These are phyloP conservation scores for Nitzschia putrida DNA, from an alignment of 108 stramenopile genomes.

Conservation along the genomic window DNA sequence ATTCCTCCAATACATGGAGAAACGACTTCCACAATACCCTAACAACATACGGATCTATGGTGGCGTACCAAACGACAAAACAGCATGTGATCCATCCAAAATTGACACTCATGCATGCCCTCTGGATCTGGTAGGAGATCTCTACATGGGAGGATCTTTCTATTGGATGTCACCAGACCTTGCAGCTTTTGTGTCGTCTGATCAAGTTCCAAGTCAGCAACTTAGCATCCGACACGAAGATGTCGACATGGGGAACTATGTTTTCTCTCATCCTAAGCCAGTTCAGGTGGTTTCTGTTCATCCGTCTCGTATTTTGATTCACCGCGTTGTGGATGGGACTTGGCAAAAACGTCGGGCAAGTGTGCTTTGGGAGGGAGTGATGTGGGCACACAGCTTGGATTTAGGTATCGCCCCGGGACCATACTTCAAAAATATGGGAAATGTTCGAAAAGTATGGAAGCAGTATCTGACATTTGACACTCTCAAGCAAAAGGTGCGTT, in stretches of 20 bases:
- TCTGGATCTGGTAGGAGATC: slow-evolving; percentile 20
- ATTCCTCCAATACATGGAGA: slow-evolving; percentile 22
- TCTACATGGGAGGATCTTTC: slow-evolving; percentile 31
- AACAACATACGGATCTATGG: slow-evolving; percentile 17
- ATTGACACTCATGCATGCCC: slow-evolving; percentile 19
- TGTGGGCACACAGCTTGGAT: no score
- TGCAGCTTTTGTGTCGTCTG: slow-evolving; percentile 26
- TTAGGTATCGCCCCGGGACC: not conserved
- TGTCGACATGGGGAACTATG: not conserved
- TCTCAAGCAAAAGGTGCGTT: not conserved
- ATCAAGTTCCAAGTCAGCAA: not conserved
- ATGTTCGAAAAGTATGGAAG: slow-evolving; percentile 13
- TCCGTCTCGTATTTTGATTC: no score
- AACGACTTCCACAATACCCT: slow-evolving; percentile 20
- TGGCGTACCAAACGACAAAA: slow-evolving; percentile 4
- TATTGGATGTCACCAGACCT: slow-evolving; percentile 33
- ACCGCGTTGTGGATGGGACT: no score
- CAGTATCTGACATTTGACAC: not conserved
- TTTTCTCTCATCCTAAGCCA: not conserved
- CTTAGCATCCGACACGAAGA: slow-evolving; percentile 5
- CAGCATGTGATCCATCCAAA: not conserved
- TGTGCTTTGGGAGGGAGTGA: not conserved
- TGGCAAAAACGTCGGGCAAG: not conserved
- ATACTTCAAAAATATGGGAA: slow-evolving; percentile 4
- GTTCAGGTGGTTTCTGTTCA: no score